Evolutionary conservation across 441 rosid genomes (phyloP), one percentile per base, ranked within the genome.

Genomic region (Adansonia rubrostipa): DNA sequence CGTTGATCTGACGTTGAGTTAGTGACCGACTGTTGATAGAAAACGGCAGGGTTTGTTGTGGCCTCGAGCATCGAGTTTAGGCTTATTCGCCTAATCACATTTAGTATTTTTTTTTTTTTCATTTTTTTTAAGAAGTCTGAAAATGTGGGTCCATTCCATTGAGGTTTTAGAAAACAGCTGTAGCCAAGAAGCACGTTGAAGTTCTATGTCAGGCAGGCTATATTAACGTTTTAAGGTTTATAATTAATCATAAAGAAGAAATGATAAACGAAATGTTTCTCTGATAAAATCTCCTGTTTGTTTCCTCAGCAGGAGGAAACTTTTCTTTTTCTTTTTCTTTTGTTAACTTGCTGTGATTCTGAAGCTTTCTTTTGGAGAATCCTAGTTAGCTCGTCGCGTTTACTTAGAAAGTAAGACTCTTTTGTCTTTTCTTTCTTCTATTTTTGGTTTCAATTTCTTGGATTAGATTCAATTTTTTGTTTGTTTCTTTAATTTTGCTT

Each of bases 301-400:
- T 54, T 78, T 81, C 66, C 53, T 20, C 69, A 33, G 73, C 48
- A 44, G 14, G 13, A n/a, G 24, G 9, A 58, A 58, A 19, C 1
- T 45, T 22, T 8, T 57, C 6, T 57, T 57, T 57, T 9, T n/a
- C 24, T 42, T 42, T 5, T 42, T 28, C 56, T 22, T 70, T 48
- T 50, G 6, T 3, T 70, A 70, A 50, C 74, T 70, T 44, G 74
- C 24, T 51, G 44, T n/a, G 58, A 48, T 69, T 69, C 56, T 22
- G 42, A 47, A 50, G 60, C 42, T 70, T 50, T 20, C 44, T 0
- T 70, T 50, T 22, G 60, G 13, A 7, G 60, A 50, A 22, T 50
- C 60, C 74, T 70, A 6, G 20, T 70, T 24, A 70, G 51, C 74
- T 50, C 60, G 60, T 60, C 60, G 60, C 74, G 60, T 70, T 70